phyloP scores from a whole-genome alignment of 2,329 filamentous ascomycete species.

The Fusarium humuli region DNA sequence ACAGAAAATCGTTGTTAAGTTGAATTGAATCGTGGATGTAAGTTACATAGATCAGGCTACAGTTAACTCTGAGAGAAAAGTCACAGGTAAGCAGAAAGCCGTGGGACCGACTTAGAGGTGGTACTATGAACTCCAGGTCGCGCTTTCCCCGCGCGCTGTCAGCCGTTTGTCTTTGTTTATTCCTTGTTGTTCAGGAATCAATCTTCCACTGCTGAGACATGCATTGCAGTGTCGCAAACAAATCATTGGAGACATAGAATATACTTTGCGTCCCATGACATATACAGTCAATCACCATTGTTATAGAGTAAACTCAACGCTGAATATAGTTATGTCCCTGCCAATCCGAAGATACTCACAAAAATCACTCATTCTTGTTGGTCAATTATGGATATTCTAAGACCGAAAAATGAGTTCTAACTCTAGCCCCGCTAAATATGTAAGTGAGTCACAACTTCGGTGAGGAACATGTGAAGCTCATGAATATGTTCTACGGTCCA shows the following conservation, averaged over 20 bases:
- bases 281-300: background rate
- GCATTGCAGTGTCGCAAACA: background rate
- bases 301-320: background rate
- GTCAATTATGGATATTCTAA: background rate
- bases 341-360: background rate
- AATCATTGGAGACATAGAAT: background rate
- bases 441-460: slow-evolving; percentile 10
- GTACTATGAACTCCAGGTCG: background rate
- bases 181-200: slow-evolving; percentile 32
- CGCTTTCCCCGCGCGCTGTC: slow-evolving; percentile 17
- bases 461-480: background rate
- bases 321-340: background rate
- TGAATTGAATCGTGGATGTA: background rate
- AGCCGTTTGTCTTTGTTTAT: slow-evolving; percentile 6
- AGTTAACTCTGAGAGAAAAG: background rate
- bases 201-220: background rate
- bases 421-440: slow-evolving; percentile 1
- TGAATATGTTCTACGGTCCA: background rate
- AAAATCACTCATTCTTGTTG: slow-evolving; percentile 3
- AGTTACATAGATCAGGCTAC: background rate
- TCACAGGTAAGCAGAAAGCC: background rate
- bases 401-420: background rate
- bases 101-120: background rate
- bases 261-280: background rate
- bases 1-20: background rate